phyloP scores from a whole-genome alignment of 345 rosid genomes.

The Carallia pectinifolia region DNA sequence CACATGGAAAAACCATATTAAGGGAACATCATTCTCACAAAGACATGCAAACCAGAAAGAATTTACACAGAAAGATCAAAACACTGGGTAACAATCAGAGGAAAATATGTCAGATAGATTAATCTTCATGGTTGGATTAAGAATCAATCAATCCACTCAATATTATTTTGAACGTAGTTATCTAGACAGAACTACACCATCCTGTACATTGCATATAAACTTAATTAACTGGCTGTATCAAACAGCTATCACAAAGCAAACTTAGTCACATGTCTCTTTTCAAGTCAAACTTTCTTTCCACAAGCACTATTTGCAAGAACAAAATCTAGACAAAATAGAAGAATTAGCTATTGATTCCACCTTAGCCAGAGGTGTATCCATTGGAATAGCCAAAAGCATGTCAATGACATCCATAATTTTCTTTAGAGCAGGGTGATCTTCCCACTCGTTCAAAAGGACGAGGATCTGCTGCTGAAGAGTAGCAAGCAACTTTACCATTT shows the following conservation, averaged over 20 bases:
- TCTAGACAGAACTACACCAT: not conserved
- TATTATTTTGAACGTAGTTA: not conserved
- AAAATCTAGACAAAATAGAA: constrained; percentile 1
- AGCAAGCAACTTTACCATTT: constrained; percentile 69
- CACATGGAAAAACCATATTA: not conserved
- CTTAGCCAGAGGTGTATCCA: constrained; percentile 79
- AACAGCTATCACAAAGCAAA: not conserved
- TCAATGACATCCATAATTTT: constrained; percentile 60
- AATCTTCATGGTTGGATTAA: not conserved
- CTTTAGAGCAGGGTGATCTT: constrained; percentile 80
- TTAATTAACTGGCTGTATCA: not conserved
- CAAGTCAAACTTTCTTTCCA: not conserved
- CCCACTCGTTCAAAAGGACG: constrained; percentile 60
- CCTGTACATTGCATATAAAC: not conserved
- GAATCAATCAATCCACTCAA: not conserved
- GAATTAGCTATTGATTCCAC: constrained; percentile 26
- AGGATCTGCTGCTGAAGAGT: constrained; percentile 43
- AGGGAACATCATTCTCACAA: not conserved
- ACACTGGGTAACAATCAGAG: not conserved
- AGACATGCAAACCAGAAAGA: not conserved
- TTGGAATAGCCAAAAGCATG: constrained; percentile 76
- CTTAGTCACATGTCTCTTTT: not conserved
- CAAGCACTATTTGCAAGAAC: not conserved
- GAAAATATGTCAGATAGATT: not conserved
- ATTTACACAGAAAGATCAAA: not conserved